Evolutionary conservation across 78 protist genomes (phyloP), one percentile per base, ranked within the genome.

Genomic region (Speleostelium caveatum): DNA sequence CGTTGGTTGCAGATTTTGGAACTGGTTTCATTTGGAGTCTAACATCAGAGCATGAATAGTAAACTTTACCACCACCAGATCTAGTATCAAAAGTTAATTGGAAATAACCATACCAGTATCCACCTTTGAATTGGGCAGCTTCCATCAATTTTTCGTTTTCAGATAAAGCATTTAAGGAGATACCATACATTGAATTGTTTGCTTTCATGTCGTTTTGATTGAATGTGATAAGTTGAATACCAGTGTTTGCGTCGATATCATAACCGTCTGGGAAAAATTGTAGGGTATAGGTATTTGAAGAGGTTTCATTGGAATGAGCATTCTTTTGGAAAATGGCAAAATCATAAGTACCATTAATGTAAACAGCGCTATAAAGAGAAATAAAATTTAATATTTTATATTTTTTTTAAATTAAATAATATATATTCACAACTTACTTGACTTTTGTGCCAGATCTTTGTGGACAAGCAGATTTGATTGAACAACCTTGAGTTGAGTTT

Each of bases 11-110:
- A n/a, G 26, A 42, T 17, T 35, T 10, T 3, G 33, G 17, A 12
- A 32, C 22, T 14, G 39, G 49, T 42, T 41, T 69, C 21, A 69
- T 69, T 58, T 56, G 72, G 33, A 83, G 63, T 30, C 55, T 45
- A 32, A 83, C 91, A 58, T 71, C 63, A 30, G 91, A 67, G 42
- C 91, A 83, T 42, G 79, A 69, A 49, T 83, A 83, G 56, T 59
- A 83, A 24, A 53, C 26, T n/a, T 36, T 55, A 38, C 68, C 68
- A 58, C 68, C 62, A 83, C 91, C 91, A n/a, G 32, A 24, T 56
- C 91, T 59, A 68, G 91, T 63, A 83, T 83, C 91, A 60, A 83
- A 83, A 5, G 91, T 69, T 51, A 83, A 56, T 60, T 67, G 71
- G 17, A 69, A 38, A 3, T 73, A 68, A n/a, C 91, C 91, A 3